Evolutionary conservation across 768 basidiomycete species (phyloP), one percentile per base, ranked within the genome.

Genomic region (Cyclocybe aegerita): DNA sequence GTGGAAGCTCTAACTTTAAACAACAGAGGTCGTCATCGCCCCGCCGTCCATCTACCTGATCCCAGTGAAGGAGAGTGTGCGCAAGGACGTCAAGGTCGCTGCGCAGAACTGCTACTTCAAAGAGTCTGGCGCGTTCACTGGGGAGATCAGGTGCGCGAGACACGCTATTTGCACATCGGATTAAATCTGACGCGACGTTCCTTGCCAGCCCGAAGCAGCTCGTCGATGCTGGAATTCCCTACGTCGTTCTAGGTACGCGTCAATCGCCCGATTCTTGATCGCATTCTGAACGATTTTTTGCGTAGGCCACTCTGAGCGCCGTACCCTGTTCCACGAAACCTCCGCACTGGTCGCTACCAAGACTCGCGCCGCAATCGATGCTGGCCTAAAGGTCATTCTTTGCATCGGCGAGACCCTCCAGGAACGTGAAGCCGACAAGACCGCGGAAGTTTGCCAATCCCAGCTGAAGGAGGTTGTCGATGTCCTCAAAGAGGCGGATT

Each of bases 401-500:
- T 98, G 97, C 75, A 85, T 97, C 53, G 97, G 97, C 16, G 97
- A 99, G 74, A 93, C 90, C 39, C 85, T 98, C 53, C 72, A 82
- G 53, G 80, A 98, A 75, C 83, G 97, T 63, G 94, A 98, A 71
- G 73, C 75, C 3, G 81, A 76, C 34, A 70, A 84, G 71, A 98
- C 96, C 32, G 78, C 79, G 43, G 69, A 81, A 43, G 90, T 98
- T 30, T 90, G 93, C 62, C 75, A 93, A 64, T 77, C 69, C 43
- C 95, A 98, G 71, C 81, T 98, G 46, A 76, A 84, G 62, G 86
- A 88, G 48, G 90, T 85, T 55, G 78, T 91, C 38, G 74, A 77
- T 23, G 70, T 79, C 40, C 70, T 88, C 49, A 76, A 78, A 53
- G 78, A 80, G 54, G 69, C 65, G 14, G 84, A 91, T 62, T 99